A percentile compares a stretch with the other conserved stretches of the same genome.
phyloP scores from a whole-genome alignment of 73 alveolate species.

The Paramecium biaurelia region DNA sequence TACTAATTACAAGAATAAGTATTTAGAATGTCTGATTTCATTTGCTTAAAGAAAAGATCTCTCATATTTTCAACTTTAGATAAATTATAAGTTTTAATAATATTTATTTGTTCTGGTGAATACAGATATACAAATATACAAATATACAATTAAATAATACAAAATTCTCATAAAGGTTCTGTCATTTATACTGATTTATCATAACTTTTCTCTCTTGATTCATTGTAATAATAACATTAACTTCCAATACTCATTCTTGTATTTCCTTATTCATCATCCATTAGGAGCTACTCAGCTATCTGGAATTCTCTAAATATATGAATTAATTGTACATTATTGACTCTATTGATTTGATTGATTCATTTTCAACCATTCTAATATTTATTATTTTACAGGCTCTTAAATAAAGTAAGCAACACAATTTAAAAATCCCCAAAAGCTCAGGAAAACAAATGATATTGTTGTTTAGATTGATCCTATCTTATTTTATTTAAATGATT shows the following conservation, averaged over 20 bases:
- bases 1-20: background rate
- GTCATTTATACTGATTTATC: constrained; percentile 24
- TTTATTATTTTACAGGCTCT: background rate
- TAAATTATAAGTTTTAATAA: background rate
- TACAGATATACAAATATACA: background rate
- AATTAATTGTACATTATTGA: background rate
- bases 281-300: background rate
- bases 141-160: background rate
- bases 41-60: background rate
- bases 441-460: background rate
- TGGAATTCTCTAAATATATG: background rate
- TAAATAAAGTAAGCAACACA: background rate
- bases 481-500: background rate
- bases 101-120: background rate
- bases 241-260: constrained; percentile 36
- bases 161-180: background rate
- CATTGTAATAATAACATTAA: background rate
- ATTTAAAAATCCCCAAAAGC: constrained; percentile 34
- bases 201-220: background rate
- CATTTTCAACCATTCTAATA: background rate
- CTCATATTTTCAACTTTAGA: background rate
- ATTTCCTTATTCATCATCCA: background rate
- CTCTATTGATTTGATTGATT: background rate
- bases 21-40: background rate
- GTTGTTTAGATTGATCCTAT: constrained; percentile 10